Evolutionary conservation across 768 basidiomycete species (phyloP), one percentile per base, ranked within the genome.

Genomic region (Lactifluus subvellereus): DNA sequence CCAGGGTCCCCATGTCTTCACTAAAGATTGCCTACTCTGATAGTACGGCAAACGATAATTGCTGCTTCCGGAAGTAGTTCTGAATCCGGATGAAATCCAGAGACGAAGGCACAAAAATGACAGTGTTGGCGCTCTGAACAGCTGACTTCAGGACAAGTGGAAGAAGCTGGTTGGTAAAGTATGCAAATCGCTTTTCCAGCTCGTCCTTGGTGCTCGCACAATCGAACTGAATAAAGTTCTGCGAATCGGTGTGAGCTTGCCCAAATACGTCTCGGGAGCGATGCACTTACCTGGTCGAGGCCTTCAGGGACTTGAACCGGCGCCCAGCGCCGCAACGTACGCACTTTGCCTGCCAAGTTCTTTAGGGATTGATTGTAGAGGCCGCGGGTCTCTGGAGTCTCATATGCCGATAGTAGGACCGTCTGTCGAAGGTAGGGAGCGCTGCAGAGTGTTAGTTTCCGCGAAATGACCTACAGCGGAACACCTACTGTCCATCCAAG

Each of bases 1-100:
- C 16, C 10, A 10, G 49, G 51, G 7, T 60, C 22, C 50, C 18
- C 27, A 6, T 4, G 27, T 30, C 13, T 22, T 43, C 35, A 27
- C 27, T 53, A 53, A 45, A 11, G 50, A 20, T 22, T 27, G 69
- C 84, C 68, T 71, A 97, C 91, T 99, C 97, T 2, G 94, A 97
- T 54, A 99, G 84, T 32, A 95, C 84, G 4, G 89, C 76, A 71
- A 89, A 96, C 1, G 85, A 82, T 38, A 91, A 79, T 16, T 84
- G 77, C 61, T 81, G 77, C 73, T 90, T 92, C 58, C 85, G 82
- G 76, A 98, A 86, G 74, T 91, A 79, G 63, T 94, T 94, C 62
- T 90, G 88, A 9, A 99, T 79, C 22, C 94, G 84, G 61, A 98
- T 91, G 72, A 95, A 98, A 75, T 98, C 97, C 72, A 96, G 95